These are phyloP conservation scores for Phytophthora macrochlamydospora DNA, from an alignment of 352 stramenopile species.

Conservation along the genomic window DNA sequence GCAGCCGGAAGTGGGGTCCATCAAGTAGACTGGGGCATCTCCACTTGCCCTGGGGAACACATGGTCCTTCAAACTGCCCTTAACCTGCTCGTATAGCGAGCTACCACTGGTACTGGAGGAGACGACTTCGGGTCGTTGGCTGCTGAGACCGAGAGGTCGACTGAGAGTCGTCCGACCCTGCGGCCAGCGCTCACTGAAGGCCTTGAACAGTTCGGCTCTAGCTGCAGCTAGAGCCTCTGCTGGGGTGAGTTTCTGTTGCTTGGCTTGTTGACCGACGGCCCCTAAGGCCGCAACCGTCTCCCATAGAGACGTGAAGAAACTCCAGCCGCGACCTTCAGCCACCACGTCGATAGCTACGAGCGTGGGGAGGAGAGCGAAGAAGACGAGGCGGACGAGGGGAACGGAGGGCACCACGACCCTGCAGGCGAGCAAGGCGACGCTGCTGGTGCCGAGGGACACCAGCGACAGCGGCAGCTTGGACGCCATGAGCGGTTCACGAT, in stretches of 20 bases:
- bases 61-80: constrained; percentile 60
- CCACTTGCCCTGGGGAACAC: constrained; percentile 36
- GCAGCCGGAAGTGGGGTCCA: constrained; percentile 54
- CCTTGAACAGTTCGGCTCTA: constrained; percentile 47
- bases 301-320: constrained; percentile 34
- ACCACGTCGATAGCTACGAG: constrained; percentile 48
- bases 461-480: constrained; percentile 36
- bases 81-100: constrained; percentile 74
- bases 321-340: constrained; percentile 40
- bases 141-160: constrained; percentile 31
- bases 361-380: constrained; percentile 60
- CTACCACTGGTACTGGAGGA: constrained; percentile 51
- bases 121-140: constrained; percentile 37
- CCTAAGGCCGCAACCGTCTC: constrained; percentile 34
- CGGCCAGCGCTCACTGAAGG: constrained; percentile 54
- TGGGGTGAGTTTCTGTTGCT: constrained; percentile 9
- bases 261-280: constrained; percentile 15
- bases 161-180: constrained; percentile 18
- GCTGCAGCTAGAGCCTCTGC: constrained; percentile 34
- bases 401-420: constrained; percentile 11
- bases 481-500: constrained; percentile 17
- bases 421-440: constrained; percentile 22
- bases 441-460: constrained; percentile 35
- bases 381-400: constrained; percentile 39
- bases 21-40: constrained; percentile 72